phyloP scores from a whole-genome alignment of 2,329 filamentous ascomycete species.

The Aureobasidium sp. region DNA sequence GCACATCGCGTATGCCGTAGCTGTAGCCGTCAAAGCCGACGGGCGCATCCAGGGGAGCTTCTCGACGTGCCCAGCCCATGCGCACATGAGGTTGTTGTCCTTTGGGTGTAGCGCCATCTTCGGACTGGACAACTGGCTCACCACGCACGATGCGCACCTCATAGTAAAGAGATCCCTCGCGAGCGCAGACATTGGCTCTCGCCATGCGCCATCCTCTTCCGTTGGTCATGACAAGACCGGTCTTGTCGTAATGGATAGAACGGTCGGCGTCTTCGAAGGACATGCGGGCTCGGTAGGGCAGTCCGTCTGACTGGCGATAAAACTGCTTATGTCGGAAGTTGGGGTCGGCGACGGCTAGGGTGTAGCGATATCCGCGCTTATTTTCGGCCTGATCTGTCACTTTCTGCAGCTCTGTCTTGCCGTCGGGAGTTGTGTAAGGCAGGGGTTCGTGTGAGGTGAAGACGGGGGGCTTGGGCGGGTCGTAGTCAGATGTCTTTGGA shows the following conservation, averaged over 20 bases:
- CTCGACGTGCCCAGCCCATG: slow-evolving; percentile 75
- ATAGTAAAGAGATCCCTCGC: slow-evolving; percentile 88
- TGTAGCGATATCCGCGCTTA: slow-evolving; percentile 73
- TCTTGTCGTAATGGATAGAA: slow-evolving; percentile 67
- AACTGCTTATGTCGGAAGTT: slow-evolving; percentile 77
- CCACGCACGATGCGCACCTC: slow-evolving; percentile 85
- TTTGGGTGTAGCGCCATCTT: slow-evolving; percentile 19
- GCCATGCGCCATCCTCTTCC: slow-evolving; percentile 90
- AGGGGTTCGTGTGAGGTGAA: slow-evolving; percentile 39
- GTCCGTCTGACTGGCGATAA: slow-evolving; percentile 81
- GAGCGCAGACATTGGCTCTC: slow-evolving; percentile 79
- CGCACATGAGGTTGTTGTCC: slow-evolving; percentile 56
- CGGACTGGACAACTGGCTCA: slow-evolving; percentile 43
- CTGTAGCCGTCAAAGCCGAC: slow-evolving; percentile 89
- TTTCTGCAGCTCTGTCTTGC: slow-evolving; percentile 36
- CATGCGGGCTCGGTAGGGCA: slow-evolving; percentile 74
- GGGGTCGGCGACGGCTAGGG: slow-evolving; percentile 82
- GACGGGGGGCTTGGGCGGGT: slow-evolving; percentile 38
- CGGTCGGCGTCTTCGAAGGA: slow-evolving; percentile 88
- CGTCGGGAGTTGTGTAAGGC: slow-evolving; percentile 35
- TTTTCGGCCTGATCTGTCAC: slow-evolving; percentile 50
- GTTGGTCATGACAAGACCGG: slow-evolving; percentile 71
- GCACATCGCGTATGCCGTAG: slow-evolving; percentile 82
- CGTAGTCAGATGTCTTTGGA: slow-evolving; percentile 40
- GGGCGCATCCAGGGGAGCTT: slow-evolving; percentile 73